phyloP scores from a whole-genome alignment of 2,329 filamentous ascomycete species.

The Sclerotinia subarctica region DNA sequence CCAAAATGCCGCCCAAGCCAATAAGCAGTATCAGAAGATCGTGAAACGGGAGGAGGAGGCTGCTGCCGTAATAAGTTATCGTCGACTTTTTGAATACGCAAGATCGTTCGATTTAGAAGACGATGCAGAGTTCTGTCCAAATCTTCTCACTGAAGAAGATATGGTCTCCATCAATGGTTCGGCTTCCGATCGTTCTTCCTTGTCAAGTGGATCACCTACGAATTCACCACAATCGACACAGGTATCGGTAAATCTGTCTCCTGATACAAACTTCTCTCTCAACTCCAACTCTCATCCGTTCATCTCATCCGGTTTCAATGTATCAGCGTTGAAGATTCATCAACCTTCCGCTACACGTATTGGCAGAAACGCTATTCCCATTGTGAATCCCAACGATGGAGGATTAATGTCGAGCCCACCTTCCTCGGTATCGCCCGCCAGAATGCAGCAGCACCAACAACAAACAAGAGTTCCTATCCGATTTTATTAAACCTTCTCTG shows the following conservation, averaged over 20 bases:
- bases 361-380: slow-evolving; percentile 89
- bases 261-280: slow-evolving; percentile 72
- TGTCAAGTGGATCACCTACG: slow-evolving; percentile 91
- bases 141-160: slow-evolving; percentile 79
- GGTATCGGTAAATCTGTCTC: slow-evolving; percentile 54
- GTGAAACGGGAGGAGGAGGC: slow-evolving; percentile 87
- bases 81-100: slow-evolving; percentile 83
- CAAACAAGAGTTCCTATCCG: slow-evolving; percentile 23
- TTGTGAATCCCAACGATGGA: slow-evolving; percentile 92
- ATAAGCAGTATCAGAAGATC: slow-evolving; percentile 71
- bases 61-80: slow-evolving; percentile 73
- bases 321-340: slow-evolving; percentile 73
- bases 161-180: slow-evolving; percentile 87
- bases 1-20: slow-evolving; percentile 64
- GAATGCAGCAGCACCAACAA: slow-evolving; percentile 48
- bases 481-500: slow-evolving; percentile 34
- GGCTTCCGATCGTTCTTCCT: slow-evolving; percentile 86
- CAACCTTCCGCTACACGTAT: slow-evolving; percentile 86
- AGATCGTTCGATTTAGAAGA: slow-evolving; percentile 95
- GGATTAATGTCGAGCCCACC: slow-evolving; percentile 86
- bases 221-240: slow-evolving; percentile 83
- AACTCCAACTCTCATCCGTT: slow-evolving; percentile 65
- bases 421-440: slow-evolving; percentile 62
- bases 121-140: slow-evolving; percentile 92
- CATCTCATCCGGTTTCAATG: slow-evolving; percentile 61